Base-by-base conservation (phyloP, 1,284 basidiomycete species). In the Cystobasidium pallidum region DNA sequence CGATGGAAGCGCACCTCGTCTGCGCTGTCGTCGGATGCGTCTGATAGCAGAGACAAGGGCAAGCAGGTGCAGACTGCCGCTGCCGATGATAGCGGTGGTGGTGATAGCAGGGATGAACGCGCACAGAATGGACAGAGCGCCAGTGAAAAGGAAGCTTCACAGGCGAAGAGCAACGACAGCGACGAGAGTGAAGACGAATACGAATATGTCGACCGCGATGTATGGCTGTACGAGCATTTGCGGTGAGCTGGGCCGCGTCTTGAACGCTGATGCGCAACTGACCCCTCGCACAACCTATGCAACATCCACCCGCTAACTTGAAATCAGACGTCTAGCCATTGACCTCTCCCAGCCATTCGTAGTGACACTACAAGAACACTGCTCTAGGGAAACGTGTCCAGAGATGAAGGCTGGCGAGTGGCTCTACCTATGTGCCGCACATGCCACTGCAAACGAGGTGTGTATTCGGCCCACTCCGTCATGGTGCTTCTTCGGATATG, bases 331-430 rank as follows among this genome's bases (percentile, higher is more conserved):
- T 21, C 86, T 98, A 49, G 92, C 93, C 0, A 91, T 92, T 79
- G 94, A 98, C 80, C 85, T 97, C 21, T 90, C 91, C 0, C 89
- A 92, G 76, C 92, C 94, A 0, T 86, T 97, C 65, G 88, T 98
- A 62, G 91, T 89, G 2, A 88, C 88, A 77, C 85, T 98, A 21
- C 89, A 95, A 78, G 86, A 88, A 74, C 89, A 91, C 78, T 98
- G 94, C 79, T 90, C 88, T 10, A 87, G 90, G 47, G 82, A 85
- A 63, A 87, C 89, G 10, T 98, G 94, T 83, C 91, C 91, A 1
- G 90, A 95, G 80, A 97, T 98, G 94, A 95, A 95, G 80, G 94
- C 94, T 17, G 91, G 90, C 64, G 92, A 97, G 83, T 97, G 94
- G 92, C 85, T 93, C 52, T 98, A 95, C 82, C 84, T 98, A 2